A percentile compares a stretch with the other conserved stretches of the same genome.
phyloP scores from a whole-genome alignment of 1,284 basidiomycete species.

The Polyporus tsugae region DNA sequence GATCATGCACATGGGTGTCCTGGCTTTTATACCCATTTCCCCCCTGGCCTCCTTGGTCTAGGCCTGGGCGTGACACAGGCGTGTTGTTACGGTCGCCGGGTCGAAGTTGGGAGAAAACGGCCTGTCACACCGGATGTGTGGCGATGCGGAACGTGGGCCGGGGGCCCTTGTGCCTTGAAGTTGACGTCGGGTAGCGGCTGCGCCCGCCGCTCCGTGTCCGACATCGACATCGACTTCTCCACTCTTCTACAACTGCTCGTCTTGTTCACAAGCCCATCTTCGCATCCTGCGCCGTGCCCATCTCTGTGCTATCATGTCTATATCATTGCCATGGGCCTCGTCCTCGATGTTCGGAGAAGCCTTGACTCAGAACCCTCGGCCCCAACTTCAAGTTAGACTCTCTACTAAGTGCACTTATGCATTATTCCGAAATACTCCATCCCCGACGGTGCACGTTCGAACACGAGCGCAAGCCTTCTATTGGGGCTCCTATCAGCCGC shows the following conservation, averaged over 20 bases:
- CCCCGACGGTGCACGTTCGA: background rate
- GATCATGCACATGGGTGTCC: background rate
- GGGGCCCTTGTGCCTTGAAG: background rate
- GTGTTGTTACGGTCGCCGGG: background rate
- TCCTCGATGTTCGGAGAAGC: background rate
- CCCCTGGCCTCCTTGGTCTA: background rate
- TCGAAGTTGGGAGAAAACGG: background rate
- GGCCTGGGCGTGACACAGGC: slow-evolving; percentile 2
- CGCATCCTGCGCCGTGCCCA: background rate
- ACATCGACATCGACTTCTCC: background rate
- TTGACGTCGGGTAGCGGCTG: background rate
- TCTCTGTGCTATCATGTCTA: background rate
- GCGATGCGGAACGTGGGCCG: slow-evolving; percentile 1
- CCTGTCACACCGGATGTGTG: background rate
- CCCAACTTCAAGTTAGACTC: background rate
- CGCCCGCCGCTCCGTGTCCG: background rate
- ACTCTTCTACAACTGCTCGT: background rate
- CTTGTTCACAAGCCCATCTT: background rate
- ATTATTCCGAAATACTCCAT: background rate
- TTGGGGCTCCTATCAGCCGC: background rate
- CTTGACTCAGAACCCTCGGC: background rate
- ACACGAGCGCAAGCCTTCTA: background rate
- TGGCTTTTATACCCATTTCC: background rate
- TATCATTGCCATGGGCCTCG: background rate
- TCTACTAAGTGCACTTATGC: background rate